phyloP scores from a whole-genome alignment of 2,329 filamentous ascomycete genomes.

The Exutisphaerella laricina region DNA sequence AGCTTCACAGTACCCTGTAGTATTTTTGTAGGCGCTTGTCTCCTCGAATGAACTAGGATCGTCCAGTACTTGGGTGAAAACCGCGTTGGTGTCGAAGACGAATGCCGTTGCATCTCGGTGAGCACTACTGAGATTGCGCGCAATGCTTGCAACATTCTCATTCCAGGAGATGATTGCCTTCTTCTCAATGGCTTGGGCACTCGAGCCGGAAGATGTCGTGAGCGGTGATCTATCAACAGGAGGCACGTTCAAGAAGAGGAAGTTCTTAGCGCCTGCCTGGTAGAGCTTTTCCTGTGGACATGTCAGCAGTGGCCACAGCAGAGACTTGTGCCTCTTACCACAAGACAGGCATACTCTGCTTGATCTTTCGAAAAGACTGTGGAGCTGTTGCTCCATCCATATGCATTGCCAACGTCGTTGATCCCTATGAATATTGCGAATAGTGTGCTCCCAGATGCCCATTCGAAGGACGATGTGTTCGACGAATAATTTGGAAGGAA shows the following conservation, averaged over 20 bases:
- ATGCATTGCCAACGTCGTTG: conserved; percentile 52
- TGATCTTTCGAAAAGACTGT: conserved; percentile 34
- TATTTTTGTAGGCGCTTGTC: conserved; percentile 51
- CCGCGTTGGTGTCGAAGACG: conserved; percentile 48
- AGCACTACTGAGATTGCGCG: conserved; percentile 35
- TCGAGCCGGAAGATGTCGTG: background rate
- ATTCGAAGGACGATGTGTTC: conserved; percentile 20
- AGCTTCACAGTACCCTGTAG: conserved; percentile 17
- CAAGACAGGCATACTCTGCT: conserved; percentile 33
- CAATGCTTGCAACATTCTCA: conserved; percentile 39
- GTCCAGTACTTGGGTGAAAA: conserved; percentile 51
- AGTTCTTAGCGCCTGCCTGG: conserved; percentile 44
- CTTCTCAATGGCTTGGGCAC: conserved; percentile 1
- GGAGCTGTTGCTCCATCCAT: conserved; percentile 36
- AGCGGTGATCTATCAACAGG: conserved; percentile 40
- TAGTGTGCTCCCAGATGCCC: conserved; percentile 43
- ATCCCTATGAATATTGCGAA: conserved; percentile 44
- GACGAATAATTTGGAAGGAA: conserved; percentile 39
- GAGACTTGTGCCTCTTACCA: conserved; percentile 14
- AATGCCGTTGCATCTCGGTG: conserved; percentile 46
- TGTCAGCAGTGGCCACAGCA: background rate
- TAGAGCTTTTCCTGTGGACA: conserved; percentile 36
- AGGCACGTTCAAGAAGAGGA: conserved; percentile 46
- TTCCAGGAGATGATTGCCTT: conserved; percentile 48
- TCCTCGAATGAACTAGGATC: conserved; percentile 45